Evolutionary conservation across 2,329 filamentous ascomycete species (phyloP).

Genomic region (Colletotrichum sp.): DNA sequence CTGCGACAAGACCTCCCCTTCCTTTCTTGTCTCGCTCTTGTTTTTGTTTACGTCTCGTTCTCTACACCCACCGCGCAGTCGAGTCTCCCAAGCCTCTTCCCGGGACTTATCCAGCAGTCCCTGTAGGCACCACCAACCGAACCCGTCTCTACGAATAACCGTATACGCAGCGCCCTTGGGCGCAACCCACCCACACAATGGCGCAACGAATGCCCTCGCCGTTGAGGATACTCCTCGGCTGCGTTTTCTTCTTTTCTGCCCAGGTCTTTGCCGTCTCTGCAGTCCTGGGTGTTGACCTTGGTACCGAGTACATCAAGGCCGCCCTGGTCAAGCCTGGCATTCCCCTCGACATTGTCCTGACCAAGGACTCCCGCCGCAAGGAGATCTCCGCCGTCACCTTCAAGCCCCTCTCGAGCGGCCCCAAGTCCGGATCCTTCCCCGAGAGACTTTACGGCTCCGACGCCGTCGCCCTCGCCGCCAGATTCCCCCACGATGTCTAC

Average conservation of each 20-base stretch:
- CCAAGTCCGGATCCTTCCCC: conserved; percentile 72
- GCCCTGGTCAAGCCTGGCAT: conserved; percentile 95
- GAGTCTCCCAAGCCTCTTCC: conserved; percentile 5
- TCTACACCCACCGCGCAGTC: not conserved
- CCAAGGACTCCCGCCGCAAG: conserved; percentile 97
- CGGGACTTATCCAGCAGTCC: conserved; percentile 3
- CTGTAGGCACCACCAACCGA: not conserved
- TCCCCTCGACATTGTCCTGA: conserved; percentile 95
- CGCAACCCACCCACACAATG: conserved; percentile 31
- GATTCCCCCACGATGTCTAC: conserved; percentile 93
- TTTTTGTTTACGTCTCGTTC: not conserved
- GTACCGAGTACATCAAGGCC: conserved; percentile 97
- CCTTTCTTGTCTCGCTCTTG: not conserved
- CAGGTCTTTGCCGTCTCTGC: conserved; percentile 66
- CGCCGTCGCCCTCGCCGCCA: conserved; percentile 82
- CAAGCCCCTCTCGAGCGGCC: conserved; percentile 77
- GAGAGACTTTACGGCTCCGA: conserved; percentile 93
- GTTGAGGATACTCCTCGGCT: conserved; percentile 42
- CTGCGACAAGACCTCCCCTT: not conserved
- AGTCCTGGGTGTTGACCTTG: conserved; percentile 91
- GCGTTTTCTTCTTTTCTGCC: conserved; percentile 47
- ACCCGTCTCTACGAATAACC: not conserved
- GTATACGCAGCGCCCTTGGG: conserved; percentile 13
- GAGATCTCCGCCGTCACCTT: conserved; percentile 91
- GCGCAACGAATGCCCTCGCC: conserved; percentile 37